Percentiles rank a stretch among this genome's conserved stretches.
Conservation (phyloP, 2,329 filamentous ascomycete species). For the Coniochaeta ligniaria region DNA sequence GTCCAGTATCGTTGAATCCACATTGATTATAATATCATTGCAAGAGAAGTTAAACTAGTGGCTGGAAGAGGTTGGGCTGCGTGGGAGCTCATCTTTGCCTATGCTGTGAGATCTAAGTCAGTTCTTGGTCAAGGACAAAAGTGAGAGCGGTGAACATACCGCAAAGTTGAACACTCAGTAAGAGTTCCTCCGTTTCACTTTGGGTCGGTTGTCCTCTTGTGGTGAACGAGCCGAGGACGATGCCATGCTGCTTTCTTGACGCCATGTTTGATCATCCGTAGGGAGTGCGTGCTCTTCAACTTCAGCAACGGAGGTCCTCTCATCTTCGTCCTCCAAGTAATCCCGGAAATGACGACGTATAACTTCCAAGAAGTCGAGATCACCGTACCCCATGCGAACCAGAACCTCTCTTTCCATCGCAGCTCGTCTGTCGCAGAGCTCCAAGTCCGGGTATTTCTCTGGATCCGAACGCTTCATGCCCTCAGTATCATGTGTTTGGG, state of each 20-base stretch:
- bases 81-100: background rate
- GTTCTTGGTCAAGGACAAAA: no score
- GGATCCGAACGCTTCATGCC: background rate
- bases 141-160: background rate
- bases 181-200: background rate
- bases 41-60: no score
- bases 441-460: background rate
- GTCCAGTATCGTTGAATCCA: no score
- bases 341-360: background rate
- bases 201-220: background rate
- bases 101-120: no score
- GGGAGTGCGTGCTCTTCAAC: background rate
- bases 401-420: background rate
- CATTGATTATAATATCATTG: no score
- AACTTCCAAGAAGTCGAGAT: background rate
- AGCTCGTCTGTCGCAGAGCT: background rate
- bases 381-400: background rate
- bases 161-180: background rate
- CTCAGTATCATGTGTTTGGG: background rate
- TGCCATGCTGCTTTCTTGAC: background rate
- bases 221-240: background rate
- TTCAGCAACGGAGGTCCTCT: background rate
- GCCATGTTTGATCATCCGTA: background rate
- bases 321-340: background rate
- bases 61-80: background rate